Percentiles rank a stretch among this genome's conserved stretches.
Conservation (phyloP, 305 asterid species). For the Fraxinus sp. region DNA sequence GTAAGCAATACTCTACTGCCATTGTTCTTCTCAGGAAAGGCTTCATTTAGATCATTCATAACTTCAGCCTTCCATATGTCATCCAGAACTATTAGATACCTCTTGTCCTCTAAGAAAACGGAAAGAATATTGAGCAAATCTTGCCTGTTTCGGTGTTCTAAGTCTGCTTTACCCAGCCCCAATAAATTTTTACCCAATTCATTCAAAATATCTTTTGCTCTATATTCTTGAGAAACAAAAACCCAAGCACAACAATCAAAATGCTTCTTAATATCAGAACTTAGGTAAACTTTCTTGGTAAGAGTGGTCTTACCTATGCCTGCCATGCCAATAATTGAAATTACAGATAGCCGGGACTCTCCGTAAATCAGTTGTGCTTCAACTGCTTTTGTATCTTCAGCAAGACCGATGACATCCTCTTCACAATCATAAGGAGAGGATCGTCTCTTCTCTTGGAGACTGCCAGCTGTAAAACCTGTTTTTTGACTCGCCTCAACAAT, state of each 20-base stretch:
- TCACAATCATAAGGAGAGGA: neutral
- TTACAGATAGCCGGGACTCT: conserved; percentile 13
- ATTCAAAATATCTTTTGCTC: conserved; percentile 5
- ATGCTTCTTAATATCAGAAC: conserved; percentile 7
- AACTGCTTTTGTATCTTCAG: neutral
- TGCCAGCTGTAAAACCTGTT: neutral
- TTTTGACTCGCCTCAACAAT: neutral
- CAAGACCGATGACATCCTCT: conserved; percentile 23
- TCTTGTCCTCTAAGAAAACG: conserved; percentile 15
- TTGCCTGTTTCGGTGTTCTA: conserved; percentile 18
- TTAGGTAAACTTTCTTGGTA: conserved; percentile 16
- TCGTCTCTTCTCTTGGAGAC: conserved; percentile 19
- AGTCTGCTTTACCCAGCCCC: neutral
- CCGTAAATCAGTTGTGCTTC: conserved; percentile 14
- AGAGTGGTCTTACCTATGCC: conserved; percentile 30
- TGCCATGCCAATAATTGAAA: conserved; percentile 25
- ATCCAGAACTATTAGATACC: conserved; percentile 21
- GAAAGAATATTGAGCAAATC: conserved; percentile 15
- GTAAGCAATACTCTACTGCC: conserved; percentile 2
- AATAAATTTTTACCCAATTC: neutral
- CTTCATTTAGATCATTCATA: neutral
- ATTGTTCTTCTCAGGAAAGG: neutral
- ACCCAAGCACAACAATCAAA: conserved; percentile 28
- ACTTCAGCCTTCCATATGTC: conserved; percentile 21
- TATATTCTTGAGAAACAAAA: conserved; percentile 7